phyloP scores from a whole-genome alignment of 352 stramenopile species.

The Globisporangium nunn region DNA sequence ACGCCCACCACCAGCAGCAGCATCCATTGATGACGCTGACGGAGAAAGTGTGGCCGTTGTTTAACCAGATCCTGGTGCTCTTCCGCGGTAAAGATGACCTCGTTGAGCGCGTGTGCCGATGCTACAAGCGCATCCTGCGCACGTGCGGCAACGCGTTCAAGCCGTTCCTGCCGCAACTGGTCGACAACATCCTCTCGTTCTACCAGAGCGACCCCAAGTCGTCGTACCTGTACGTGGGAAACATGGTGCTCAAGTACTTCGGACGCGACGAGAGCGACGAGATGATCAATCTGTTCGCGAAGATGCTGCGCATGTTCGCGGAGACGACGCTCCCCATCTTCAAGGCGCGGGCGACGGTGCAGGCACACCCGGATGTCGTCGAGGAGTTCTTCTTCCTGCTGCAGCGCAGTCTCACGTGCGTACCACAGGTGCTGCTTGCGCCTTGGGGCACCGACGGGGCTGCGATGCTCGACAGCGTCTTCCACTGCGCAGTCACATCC shows the following conservation, averaged over 20 bases:
- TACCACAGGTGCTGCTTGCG: conserved; percentile 67
- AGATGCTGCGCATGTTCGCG: conserved; percentile 57
- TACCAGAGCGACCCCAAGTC: conserved; percentile 78
- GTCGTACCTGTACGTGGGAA: conserved; percentile 78
- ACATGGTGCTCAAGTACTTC: conserved; percentile 83
- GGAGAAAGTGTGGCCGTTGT: conserved; percentile 70
- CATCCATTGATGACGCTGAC: conserved; percentile 64
- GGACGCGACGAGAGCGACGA: conserved; percentile 19
- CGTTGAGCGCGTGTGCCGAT: conserved; percentile 77
- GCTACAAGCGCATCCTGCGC: conserved; percentile 86
- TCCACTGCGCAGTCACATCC: conserved; percentile 82
- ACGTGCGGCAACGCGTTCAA: conserved; percentile 51
- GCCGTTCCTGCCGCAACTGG: conserved; percentile 61
- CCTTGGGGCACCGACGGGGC: conserved; percentile 20
- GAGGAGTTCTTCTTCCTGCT: conserved; percentile 96
- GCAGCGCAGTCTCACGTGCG: conserved; percentile 81
- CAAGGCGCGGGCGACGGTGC: conserved; percentile 40
- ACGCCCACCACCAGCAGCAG: conserved; percentile 7
- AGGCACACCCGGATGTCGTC: conserved; percentile 88
- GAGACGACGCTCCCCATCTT: conserved; percentile 86
- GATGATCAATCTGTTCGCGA: conserved; percentile 39
- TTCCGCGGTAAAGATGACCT: conserved; percentile 70
- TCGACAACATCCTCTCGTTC: conserved; percentile 71
- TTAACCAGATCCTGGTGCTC: conserved; percentile 75
- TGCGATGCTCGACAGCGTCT: conserved; percentile 65